Conservation (phyloP, 441 rosid species). For the Cnidoscolus chayamansa region DNA sequence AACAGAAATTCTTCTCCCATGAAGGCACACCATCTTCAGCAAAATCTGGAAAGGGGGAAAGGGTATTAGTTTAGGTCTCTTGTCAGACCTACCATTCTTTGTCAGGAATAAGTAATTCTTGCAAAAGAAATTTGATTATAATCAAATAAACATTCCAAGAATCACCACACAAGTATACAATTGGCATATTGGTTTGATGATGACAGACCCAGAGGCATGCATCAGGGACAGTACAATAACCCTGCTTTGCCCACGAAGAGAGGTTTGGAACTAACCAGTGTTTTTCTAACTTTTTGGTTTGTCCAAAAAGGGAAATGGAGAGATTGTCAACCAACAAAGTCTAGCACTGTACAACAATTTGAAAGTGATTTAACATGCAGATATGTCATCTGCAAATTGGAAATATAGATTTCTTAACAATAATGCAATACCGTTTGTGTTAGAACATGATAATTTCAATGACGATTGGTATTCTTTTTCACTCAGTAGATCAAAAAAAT, state of each 20-base stretch:
- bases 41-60: conserved; percentile 25
- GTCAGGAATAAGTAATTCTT: background rate
- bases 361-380: background rate
- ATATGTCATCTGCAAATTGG: background rate
- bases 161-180: background rate
- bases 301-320: background rate
- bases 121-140: background rate
- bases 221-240: background rate
- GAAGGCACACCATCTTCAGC: conserved; percentile 60
- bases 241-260: background rate
- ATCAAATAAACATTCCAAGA: background rate
- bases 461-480: background rate
- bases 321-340: background rate
- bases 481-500: background rate
- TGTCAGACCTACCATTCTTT: background rate
- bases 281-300: background rate
- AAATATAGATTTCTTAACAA: background rate
- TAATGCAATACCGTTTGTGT: background rate
- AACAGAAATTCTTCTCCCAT: conserved; percentile 87
- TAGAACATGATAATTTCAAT: background rate
- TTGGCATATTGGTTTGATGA: background rate
- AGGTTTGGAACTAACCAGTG: background rate
- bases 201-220: background rate
- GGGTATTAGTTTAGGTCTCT: conserved; percentile 2
- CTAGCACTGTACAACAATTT: background rate